A percentile compares a stretch with the other conserved stretches of the same genome.
Evolutionary conservation across 495 filamentous ascomycete species (phyloP).

Genomic region (Aspergillus cristatus): DNA sequence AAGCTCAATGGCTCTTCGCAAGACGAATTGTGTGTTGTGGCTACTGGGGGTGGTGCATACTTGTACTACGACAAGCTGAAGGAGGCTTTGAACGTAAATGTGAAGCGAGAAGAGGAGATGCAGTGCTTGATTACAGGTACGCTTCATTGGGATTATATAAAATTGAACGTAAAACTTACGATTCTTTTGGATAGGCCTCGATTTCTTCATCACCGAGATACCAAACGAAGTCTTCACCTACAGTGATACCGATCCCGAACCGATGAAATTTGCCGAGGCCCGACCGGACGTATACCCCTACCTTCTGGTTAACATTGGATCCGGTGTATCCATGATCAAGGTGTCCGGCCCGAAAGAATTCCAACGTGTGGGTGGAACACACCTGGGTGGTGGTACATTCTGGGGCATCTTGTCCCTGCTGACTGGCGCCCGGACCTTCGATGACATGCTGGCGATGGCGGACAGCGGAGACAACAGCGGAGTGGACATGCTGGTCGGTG

Average conservation of each 20-base stretch:
- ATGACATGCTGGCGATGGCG: constrained; percentile 94
- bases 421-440: constrained; percentile 83
- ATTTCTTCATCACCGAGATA: constrained; percentile 98
- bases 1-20: constrained; percentile 56
- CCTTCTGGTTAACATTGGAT: constrained; percentile 97
- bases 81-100: constrained; percentile 71
- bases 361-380: constrained; percentile 87
- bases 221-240: constrained; percentile 96
- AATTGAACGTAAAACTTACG: constrained; percentile 9
- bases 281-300: constrained; percentile 83
- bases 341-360: constrained; percentile 81
- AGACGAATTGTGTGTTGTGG: constrained; percentile 74
- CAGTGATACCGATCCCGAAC: constrained; percentile 71
- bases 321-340: constrained; percentile 96
- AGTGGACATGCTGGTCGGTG: constrained; percentile 95
- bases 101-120: constrained; percentile 94
- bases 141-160: constrained; percentile 8
- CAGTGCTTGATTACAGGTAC: constrained; percentile 91
- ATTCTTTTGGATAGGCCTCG: constrained; percentile 52
- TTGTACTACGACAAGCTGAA: constrained; percentile 91
- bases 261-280: constrained; percentile 73
- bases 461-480: constrained; percentile 83
- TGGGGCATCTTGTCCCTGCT: constrained; percentile 90
- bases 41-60: constrained; percentile 89
- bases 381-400: constrained; percentile 87